Conservation (phyloP, 192 early-diverging fungal genomes). For the Backusella circina region DNA sequence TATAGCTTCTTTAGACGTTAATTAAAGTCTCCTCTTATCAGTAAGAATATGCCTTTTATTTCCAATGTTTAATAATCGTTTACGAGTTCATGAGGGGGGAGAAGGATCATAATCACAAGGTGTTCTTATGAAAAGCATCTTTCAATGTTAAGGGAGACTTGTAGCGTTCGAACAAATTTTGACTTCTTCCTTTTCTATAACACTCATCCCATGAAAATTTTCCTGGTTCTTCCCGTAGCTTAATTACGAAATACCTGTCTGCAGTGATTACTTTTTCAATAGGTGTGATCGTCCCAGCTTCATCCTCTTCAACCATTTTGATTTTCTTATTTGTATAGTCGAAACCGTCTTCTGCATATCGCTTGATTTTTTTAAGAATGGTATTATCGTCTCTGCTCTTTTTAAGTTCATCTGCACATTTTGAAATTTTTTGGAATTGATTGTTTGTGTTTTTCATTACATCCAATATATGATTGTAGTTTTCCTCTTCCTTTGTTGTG, state of each 20-base stretch:
- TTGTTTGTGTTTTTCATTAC: constrained; percentile 12
- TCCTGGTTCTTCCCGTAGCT: constrained; percentile 12
- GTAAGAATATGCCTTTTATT: too few species aligned
- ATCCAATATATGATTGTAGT: constrained; percentile 10
- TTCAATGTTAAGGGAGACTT: constrained; percentile 10
- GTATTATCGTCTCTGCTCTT: constrained; percentile 10
- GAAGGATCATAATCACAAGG: constrained; percentile 3
- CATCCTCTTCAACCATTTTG: constrained; percentile 10
- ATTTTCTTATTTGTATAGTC: constrained; percentile 9
- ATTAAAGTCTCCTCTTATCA: too few species aligned
- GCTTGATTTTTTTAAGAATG: constrained; percentile 15
- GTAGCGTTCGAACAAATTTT: constrained; percentile 7
- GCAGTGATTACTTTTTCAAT: constrained; percentile 11
- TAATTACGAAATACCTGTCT: constrained; percentile 4
- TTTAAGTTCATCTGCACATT: constrained; percentile 7
- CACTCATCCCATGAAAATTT: constrained; percentile 7
- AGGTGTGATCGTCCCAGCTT: background rate
- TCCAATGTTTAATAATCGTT: too few species aligned
- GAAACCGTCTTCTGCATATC: constrained; percentile 11
- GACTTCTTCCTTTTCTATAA: constrained; percentile 9
- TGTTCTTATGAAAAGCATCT: constrained; percentile 11
- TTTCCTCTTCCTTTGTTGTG: constrained; percentile 10
- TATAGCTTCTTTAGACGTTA: too few species aligned
- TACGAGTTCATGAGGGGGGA: background rate
- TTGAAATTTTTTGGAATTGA: constrained; percentile 9